A percentile compares a stretch with the other conserved stretches of the same genome.
Conservation (phyloP, 192 early-diverging fungal species). For the Backusella parvicylindrica region DNA sequence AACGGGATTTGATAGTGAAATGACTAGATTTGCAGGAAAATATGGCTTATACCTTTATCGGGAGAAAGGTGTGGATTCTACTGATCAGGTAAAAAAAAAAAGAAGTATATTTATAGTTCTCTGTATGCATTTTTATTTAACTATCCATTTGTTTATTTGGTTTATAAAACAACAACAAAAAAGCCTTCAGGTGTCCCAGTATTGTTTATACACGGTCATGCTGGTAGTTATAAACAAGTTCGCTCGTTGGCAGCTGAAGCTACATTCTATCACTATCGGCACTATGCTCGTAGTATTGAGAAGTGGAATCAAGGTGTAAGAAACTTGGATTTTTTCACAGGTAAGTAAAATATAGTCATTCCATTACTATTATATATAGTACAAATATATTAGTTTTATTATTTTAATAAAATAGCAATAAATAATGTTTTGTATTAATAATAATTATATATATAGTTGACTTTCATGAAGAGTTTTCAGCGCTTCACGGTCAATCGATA, state of each 20-base stretch:
- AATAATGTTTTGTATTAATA: background rate
- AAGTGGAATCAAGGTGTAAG: constrained; percentile 29
- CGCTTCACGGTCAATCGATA: constrained; percentile 79
- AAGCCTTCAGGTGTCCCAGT: constrained; percentile 75
- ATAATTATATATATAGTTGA: constrained; percentile 53
- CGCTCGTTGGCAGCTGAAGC: constrained; percentile 80
- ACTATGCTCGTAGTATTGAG: constrained; percentile 21
- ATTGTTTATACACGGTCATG: constrained; percentile 93
- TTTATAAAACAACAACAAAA: background rate
- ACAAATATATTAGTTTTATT: background rate
- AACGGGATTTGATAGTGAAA: constrained; percentile 46
- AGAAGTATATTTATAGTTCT: background rate
- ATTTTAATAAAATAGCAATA: background rate
- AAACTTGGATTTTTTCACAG: constrained; percentile 55
- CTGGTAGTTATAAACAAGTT: constrained; percentile 89
- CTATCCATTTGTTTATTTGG: background rate
- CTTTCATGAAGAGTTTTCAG: constrained; percentile 89
- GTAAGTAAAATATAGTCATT: constrained; percentile 26
- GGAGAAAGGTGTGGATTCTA: constrained; percentile 55
- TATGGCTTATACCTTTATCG: constrained; percentile 78
- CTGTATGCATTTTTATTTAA: background rate
- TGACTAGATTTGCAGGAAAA: constrained; percentile 63
- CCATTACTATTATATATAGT: background rate
- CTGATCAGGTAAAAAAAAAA: constrained; percentile 30
- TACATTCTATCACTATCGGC: constrained; percentile 52